A percentile compares a stretch with the other conserved stretches of the same genome.
phyloP scores from a whole-genome alignment of 345 rosid genomes.

The Moricandia arvensis region DNA sequence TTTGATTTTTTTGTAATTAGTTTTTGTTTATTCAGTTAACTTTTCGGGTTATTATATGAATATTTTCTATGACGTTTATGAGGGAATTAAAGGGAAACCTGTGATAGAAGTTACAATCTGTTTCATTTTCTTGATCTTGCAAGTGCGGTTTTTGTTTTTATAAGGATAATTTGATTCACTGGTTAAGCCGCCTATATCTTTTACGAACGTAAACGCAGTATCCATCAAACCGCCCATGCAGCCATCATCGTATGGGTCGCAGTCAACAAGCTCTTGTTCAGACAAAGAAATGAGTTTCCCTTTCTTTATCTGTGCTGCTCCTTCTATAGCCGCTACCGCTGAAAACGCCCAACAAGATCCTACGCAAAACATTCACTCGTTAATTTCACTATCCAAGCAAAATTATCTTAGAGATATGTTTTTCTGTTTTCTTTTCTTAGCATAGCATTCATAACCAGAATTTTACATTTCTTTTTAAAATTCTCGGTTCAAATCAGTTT shows the following conservation, averaged over 20 bases:
- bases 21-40: background rate
- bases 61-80: background rate
- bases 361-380: slow-evolving; percentile 12
- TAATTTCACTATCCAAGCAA: background rate
- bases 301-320: slow-evolving; percentile 51
- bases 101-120: slow-evolving; percentile 30
- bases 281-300: slow-evolving; percentile 55
- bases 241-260: slow-evolving; percentile 42
- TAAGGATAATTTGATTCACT: slow-evolving; percentile 54
- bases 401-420: background rate
- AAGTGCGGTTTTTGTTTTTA: slow-evolving; percentile 35
- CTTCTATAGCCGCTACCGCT: slow-evolving; percentile 61
- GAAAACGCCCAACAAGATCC: slow-evolving; percentile 85
- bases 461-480: background rate
- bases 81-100: slow-evolving; percentile 27
- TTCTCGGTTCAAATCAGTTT: background rate
- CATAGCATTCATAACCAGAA: background rate
- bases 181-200: slow-evolving; percentile 44
- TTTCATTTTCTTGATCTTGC: slow-evolving; percentile 29
- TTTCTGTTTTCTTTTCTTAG: background rate
- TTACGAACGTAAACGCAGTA: slow-evolving; percentile 48
- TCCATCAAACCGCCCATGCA: slow-evolving; percentile 59
- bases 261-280: slow-evolving; percentile 66
- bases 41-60: background rate
- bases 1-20: background rate